These are phyloP conservation scores for Trichoderma sp. DNA, from an alignment of 2,329 filamentous ascomycete species.

Conservation along the genomic window DNA sequence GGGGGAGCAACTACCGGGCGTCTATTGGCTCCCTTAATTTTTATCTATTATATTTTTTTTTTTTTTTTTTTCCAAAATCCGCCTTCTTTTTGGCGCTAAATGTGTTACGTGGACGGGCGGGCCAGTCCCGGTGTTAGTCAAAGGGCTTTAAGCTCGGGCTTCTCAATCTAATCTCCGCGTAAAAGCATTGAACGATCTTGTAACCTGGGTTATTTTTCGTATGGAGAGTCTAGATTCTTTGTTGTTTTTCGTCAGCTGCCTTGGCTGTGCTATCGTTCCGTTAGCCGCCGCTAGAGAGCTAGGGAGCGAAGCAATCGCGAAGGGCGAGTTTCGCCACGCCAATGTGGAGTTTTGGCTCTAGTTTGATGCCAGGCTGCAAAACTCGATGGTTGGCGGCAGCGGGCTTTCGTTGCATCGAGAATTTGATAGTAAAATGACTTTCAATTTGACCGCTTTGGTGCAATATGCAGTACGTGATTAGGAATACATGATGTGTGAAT, in stretches of 20 bases:
- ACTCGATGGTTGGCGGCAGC: not conserved
- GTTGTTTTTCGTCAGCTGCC: not conserved
- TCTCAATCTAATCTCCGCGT: not conserved
- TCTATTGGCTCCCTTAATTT: not conserved
- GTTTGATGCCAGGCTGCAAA: not conserved
- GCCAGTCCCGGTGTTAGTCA: not conserved
- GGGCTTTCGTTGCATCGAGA: not conserved
- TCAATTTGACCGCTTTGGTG: not conserved
- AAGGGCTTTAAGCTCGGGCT: not conserved
- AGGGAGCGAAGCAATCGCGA: not conserved
- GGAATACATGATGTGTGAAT: not conserved
- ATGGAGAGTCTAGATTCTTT: not conserved
- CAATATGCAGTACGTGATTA: not conserved
- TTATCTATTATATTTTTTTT: not conserved
- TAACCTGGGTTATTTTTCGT: not conserved
- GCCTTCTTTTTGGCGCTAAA: not conserved
- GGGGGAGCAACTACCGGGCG: not conserved
- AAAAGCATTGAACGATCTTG: not conserved
- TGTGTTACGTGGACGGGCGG: not conserved
- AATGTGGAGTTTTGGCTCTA: not conserved
- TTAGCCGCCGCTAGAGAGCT: not conserved
- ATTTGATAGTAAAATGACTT: not conserved
- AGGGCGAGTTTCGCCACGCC: slow-evolving; percentile 4
- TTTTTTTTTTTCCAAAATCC: not conserved
- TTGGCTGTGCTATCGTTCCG: not conserved